Percentiles rank a stretch among this genome's conserved stretches.
These are phyloP conservation scores for Leccinum pseudoinsigne DNA, from an alignment of 1,284 basidiomycete species.

Conservation along the genomic window DNA sequence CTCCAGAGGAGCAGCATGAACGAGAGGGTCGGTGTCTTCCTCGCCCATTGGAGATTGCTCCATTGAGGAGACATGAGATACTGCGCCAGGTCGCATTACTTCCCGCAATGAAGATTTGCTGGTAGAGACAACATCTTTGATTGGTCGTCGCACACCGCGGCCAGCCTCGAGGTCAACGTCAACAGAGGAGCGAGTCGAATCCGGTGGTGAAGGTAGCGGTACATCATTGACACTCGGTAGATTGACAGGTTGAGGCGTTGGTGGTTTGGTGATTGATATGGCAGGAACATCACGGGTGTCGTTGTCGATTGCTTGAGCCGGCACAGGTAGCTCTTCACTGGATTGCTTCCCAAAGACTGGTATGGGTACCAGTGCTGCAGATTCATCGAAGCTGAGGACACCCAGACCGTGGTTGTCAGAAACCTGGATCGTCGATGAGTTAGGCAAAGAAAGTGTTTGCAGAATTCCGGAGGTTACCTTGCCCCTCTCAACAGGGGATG, in stretches of 20 bases:
- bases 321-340: constrained; percentile 33
- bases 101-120: constrained; percentile 10
- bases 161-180: constrained; percentile 64
- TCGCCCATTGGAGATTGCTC: constrained; percentile 23
- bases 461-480: constrained; percentile 42
- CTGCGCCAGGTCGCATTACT: neutral
- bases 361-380: constrained; percentile 49
- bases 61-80: constrained; percentile 10
- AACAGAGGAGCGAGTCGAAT: constrained; percentile 46
- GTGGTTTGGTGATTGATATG: constrained; percentile 68
- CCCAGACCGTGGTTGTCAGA: constrained; percentile 38
- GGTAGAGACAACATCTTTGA: constrained; percentile 5
- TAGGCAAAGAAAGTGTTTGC: constrained; percentile 12
- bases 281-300: constrained; percentile 41
- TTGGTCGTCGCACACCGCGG: constrained; percentile 40
- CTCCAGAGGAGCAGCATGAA: constrained; percentile 40
- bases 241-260: constrained; percentile 61
- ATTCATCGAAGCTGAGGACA: constrained; percentile 40
- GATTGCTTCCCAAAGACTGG: constrained; percentile 44
- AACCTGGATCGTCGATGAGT: constrained; percentile 17
- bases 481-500: constrained; percentile 43
- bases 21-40: constrained; percentile 46
- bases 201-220: constrained; percentile 43
- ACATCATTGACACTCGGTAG: constrained; percentile 62
- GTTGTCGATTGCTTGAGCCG: constrained; percentile 26